Conservation (phyloP, 768 basidiomycete genomes). For the Leccinum longicurvipes region DNA sequence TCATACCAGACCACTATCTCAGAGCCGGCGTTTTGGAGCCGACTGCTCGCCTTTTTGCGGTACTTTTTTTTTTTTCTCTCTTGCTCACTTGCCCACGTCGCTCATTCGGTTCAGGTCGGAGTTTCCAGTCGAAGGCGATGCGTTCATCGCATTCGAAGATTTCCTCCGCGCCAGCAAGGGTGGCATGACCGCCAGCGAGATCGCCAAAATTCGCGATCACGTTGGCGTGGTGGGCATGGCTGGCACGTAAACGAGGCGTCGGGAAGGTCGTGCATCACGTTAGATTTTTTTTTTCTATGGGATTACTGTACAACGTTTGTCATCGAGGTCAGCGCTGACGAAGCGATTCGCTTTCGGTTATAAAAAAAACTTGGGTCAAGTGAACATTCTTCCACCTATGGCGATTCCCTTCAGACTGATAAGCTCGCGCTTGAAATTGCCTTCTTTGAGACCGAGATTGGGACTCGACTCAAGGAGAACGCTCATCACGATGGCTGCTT, state of each 20-base stretch:
- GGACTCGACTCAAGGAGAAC: background rate
- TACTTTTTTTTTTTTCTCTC: slow-evolving; percentile 18
- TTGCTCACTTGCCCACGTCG: background rate
- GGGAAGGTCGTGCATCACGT: too few relatives aligned
- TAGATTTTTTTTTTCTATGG: background rate
- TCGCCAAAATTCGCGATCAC: slow-evolving; percentile 87
- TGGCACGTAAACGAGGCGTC: slow-evolving; percentile 56
- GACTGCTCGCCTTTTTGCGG: slow-evolving; percentile 62
- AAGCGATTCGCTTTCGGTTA: background rate
- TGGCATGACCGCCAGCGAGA: slow-evolving; percentile 75
- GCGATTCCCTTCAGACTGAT: slow-evolving; percentile 2
- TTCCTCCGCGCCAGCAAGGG: slow-evolving; percentile 83
- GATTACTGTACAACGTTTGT: slow-evolving; percentile 16
- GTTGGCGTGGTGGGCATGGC: slow-evolving; percentile 90
- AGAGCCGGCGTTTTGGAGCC: slow-evolving; percentile 77
- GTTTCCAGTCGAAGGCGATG: slow-evolving; percentile 62
- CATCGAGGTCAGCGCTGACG: slow-evolving; percentile 8
- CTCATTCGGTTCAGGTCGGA: slow-evolving; percentile 43
- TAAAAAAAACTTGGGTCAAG: background rate
- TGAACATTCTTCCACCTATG: slow-evolving; percentile 19
- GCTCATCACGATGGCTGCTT: slow-evolving; percentile 26
- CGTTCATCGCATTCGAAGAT: slow-evolving; percentile 74
- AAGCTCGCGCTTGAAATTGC: background rate
- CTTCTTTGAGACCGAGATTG: background rate
- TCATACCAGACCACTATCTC: slow-evolving; percentile 51